A percentile compares a stretch with the other conserved stretches of the same genome.
phyloP scores from a whole-genome alignment of 176 grass and related monocot genomes.

The Musa itinerans region DNA sequence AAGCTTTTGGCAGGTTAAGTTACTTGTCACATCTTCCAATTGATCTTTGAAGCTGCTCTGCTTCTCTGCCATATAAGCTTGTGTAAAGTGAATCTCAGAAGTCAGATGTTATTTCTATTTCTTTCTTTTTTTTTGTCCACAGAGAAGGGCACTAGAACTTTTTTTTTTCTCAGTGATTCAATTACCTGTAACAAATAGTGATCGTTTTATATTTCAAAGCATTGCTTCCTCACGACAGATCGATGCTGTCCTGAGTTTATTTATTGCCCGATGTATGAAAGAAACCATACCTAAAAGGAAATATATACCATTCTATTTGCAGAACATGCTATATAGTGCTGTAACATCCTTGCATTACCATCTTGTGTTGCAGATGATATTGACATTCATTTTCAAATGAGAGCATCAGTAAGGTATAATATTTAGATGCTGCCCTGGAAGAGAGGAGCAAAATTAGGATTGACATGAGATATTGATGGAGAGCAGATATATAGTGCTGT shows the following conservation, averaged over 20 bases:
- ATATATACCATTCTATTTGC: no score
- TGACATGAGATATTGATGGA: no score
- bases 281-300: not conserved
- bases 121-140: not conserved
- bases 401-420: no score
- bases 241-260: not conserved
- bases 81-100: not conserved
- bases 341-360: no score
- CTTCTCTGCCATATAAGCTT: not conserved
- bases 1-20: not conserved
- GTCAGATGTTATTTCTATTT: no score
- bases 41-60: not conserved
- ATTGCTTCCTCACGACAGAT: not conserved
- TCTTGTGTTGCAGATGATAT: no score
- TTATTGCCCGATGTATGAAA: not conserved
- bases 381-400: no score
- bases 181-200: not conserved
- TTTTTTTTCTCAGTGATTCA: not conserved
- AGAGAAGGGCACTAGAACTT: not conserved
- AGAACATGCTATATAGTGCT: no score
- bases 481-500: no score
- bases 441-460: no score
- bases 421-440: no score
- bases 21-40: not conserved
- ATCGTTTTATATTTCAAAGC: not conserved